Evolutionary conservation across 2,329 filamentous ascomycete genomes (phyloP).

Genomic region (Aspergillus sp.): DNA sequence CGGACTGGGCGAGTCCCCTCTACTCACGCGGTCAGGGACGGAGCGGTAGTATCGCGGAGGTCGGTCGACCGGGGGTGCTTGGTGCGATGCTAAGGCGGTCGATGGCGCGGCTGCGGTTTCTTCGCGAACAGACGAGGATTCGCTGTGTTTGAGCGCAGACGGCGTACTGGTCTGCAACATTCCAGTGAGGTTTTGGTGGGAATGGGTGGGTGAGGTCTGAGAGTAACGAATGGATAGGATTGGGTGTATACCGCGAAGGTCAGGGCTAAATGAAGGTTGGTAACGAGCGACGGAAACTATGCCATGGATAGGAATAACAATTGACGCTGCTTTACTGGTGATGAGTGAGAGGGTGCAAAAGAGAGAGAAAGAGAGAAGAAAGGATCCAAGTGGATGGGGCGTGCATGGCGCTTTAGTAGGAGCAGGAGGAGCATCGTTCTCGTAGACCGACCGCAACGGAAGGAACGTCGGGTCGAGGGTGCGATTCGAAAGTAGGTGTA

Average conservation of each 20-base stretch:
- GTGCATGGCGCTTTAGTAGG: neutral
- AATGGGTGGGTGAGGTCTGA: no score
- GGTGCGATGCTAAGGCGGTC: neutral
- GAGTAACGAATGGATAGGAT: neutral
- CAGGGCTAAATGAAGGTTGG: constrained; percentile 7
- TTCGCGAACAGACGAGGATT: neutral
- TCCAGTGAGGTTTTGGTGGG: neutral
- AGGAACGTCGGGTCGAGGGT: constrained; percentile 9
- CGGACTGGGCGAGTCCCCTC: neutral
- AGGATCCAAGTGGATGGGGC: neutral
- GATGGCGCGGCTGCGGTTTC: neutral
- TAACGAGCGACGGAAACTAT: constrained; percentile 16
- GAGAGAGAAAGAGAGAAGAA: neutral
- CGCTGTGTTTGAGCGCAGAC: neutral
- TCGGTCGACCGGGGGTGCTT: neutral
- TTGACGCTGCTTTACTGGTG: no score
- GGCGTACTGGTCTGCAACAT: neutral
- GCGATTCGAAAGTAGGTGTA: constrained; percentile 3
- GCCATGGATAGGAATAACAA: constrained; percentile 11
- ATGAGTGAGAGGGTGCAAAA: neutral
- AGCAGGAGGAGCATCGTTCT: neutral
- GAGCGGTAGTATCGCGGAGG: constrained; percentile 15
- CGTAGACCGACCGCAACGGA: constrained; percentile 4
- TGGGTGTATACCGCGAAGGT: neutral
- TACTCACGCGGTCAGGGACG: constrained; percentile 1